Conservation (phyloP, 1,284 basidiomycete genomes). For the Boletellus deceptivus region DNA sequence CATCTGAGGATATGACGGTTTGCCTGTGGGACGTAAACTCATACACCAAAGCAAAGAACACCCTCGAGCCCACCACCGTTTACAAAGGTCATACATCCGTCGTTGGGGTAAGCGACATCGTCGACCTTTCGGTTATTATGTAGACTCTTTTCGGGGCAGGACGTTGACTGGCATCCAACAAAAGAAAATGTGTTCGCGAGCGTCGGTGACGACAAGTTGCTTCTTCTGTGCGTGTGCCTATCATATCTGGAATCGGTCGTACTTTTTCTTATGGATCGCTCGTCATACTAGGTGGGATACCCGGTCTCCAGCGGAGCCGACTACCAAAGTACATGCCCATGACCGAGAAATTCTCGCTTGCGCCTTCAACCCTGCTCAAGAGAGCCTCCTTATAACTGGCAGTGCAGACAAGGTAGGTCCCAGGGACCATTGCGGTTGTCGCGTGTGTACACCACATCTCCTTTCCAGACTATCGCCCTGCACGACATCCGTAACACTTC, state of each 20-base stretch:
- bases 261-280: constrained; percentile 10
- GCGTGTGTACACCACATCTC: not conserved
- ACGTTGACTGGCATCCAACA: constrained; percentile 93
- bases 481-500: constrained; percentile 86
- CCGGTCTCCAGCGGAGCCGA: constrained; percentile 68
- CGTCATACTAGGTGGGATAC: constrained; percentile 84
- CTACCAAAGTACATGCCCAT: constrained; percentile 81
- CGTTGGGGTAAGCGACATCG: constrained; percentile 68
- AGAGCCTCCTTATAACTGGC: constrained; percentile 88
- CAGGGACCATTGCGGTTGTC: not conserved
- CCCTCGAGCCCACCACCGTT: constrained; percentile 77
- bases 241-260: constrained; percentile 7
- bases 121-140: not conserved
- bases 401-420: constrained; percentile 83
- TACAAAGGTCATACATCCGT: constrained; percentile 89
- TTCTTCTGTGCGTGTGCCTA: constrained; percentile 70
- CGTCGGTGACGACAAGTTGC: constrained; percentile 94
- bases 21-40: constrained; percentile 96
- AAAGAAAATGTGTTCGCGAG: constrained; percentile 89
- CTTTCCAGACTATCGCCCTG: constrained; percentile 76
- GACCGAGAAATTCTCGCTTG: constrained; percentile 90
- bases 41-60: constrained; percentile 79
- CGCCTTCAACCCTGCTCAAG: constrained; percentile 83
- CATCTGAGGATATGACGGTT: constrained; percentile 94
- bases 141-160: constrained; percentile 49